phyloP scores from a whole-genome alignment of 2,329 filamentous ascomycete genomes.

The Fusarium goolgardi region DNA sequence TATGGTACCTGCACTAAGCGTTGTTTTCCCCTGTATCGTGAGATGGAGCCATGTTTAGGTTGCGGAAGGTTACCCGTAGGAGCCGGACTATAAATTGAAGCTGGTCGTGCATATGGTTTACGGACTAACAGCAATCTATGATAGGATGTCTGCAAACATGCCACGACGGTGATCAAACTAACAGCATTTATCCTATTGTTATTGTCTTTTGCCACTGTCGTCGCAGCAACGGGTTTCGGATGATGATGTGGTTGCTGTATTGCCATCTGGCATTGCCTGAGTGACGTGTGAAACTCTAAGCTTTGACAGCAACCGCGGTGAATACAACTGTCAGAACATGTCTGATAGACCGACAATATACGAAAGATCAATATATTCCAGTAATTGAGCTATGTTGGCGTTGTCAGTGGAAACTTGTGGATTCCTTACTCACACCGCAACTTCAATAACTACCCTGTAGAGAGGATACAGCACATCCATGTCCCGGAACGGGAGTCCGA shows the following conservation, averaged over 20 bases:
- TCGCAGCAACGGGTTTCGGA: not conserved
- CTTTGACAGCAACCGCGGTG: not conserved
- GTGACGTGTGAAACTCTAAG: not conserved
- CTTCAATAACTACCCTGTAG: constrained; percentile 4
- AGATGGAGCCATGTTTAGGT: constrained; percentile 29
- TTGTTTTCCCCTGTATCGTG: constrained; percentile 32
- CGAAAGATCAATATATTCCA: not conserved
- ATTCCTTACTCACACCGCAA: constrained; percentile 7
- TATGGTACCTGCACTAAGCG: constrained; percentile 43
- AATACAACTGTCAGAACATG: not conserved
- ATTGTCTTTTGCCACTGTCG: not conserved
- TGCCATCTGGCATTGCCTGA: not conserved
- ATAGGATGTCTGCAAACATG: not conserved
- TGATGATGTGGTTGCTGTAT: not conserved
- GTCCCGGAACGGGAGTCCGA: not conserved
- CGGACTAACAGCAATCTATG: not conserved
- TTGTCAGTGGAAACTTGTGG: not conserved
- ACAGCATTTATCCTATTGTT: not conserved
- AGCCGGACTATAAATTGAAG: not conserved
- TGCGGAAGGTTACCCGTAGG: not conserved
- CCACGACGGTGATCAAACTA: not conserved
- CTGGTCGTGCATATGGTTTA: not conserved
- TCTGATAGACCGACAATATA: not conserved
- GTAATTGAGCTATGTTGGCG: not conserved
- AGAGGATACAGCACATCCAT: not conserved